Evolutionary conservation across 257 asterid genomes (phyloP), one percentile per base, ranked within the genome.

Genomic region (Cinchona pubescens): DNA sequence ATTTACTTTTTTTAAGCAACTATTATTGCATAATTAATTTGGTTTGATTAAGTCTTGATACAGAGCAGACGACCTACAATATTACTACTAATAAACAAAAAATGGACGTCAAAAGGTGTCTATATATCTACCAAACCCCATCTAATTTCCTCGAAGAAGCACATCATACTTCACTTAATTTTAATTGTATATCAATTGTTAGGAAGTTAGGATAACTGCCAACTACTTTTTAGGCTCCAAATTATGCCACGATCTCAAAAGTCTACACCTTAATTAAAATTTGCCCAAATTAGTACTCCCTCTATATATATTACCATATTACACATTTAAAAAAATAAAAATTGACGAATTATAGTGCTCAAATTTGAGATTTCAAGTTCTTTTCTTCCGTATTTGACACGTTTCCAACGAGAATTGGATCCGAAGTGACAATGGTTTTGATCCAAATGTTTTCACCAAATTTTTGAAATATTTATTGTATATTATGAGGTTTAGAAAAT

Each of bases 171-270:
- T 55, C 61, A 21, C 3, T 55, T 21, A 2, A 67, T 49, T 49
- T 49, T 49, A n/a, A 49, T 49, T 49, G 19, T 49, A 6, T 3
- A 29, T 16, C 10, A 27, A 32, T 32, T 19, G 62, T 53, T 49
- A 30, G 27, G 37, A 53, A 30, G 75, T 56, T 72, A 55, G 75
- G 75, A 37, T 15, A 72, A 11, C 76, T 56, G 38, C 63, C 53
- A 23, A n/a, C 42, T 14, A 55, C 23, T 56, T 71, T 19, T 37
- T 27, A n/a, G n/a, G 21, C 2, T 12, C 38, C 7, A 60, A 56
- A n/a, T 7, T 46, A 13, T 46, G 15, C 53, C 53, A 46, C 53
- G 53, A 3, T 11, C 4, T 46, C 53, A 46, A 46, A 3, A 46
- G 53, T 46, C 13, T 16, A 12, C 51, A 46, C 9, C 51, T 13